A percentile compares a stretch with the other conserved stretches of the same genome.
phyloP scores from a whole-genome alignment of 495 filamentous ascomycete species.

The Aspergillus baeticus region DNA sequence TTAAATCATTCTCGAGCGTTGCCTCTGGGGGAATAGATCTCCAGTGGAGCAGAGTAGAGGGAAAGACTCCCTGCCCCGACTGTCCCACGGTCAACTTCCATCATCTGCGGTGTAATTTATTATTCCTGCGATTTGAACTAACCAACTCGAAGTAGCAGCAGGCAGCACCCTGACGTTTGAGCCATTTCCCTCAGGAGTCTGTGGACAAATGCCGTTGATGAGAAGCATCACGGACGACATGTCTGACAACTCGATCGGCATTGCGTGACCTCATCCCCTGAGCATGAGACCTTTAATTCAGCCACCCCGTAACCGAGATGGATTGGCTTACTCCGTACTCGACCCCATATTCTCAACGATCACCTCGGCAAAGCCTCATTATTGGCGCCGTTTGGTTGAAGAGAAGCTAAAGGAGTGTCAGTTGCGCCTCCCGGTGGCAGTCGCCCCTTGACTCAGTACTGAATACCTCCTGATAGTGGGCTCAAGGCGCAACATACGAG shows the following conservation, averaged over 20 bases:
- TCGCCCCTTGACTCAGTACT: neutral
- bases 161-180: too few relatives aligned
- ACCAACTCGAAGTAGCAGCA: too few relatives aligned
- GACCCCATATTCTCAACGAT: conserved; percentile 10
- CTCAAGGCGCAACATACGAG: neutral
- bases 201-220: too few relatives aligned
- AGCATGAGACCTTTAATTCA: conserved; percentile 18
- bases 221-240: neutral
- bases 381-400: neutral
- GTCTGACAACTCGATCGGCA: conserved; percentile 38
- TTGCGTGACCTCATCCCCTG: conserved; percentile 29
- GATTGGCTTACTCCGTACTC: neutral
- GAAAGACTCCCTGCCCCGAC: conserved; percentile 1
- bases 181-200: too few relatives aligned
- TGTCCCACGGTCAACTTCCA: neutral
- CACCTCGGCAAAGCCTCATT: conserved; percentile 8
- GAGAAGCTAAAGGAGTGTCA: conserved; percentile 1
- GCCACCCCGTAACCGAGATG: conserved; percentile 11
- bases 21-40: conserved; percentile 34
- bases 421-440: conserved; percentile 1
- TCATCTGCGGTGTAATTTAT: conserved; percentile 13
- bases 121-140: neutral
- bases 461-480: neutral
- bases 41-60: conserved; percentile 9
- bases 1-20: conserved; percentile 15